Conservation (phyloP, 2,329 filamentous ascomycete genomes). For the Ambrosiella cleistominuta region DNA sequence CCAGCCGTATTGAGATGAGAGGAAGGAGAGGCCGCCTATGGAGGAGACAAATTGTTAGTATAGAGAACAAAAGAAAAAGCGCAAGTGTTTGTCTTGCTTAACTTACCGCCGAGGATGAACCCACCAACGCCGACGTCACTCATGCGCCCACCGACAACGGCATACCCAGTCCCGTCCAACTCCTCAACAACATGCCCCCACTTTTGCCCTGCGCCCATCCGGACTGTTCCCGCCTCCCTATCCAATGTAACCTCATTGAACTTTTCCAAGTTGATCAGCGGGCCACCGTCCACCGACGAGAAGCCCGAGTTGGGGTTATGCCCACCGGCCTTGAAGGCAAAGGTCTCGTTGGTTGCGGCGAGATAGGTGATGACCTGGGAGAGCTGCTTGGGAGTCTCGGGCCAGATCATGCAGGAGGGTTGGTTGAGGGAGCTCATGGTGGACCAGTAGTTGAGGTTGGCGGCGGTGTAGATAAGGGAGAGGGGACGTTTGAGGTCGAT, state of each 20-base stretch:
- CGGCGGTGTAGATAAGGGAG: neutral
- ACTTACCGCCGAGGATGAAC: conserved; percentile 17
- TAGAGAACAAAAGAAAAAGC: neutral
- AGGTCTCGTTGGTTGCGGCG: conserved; percentile 17
- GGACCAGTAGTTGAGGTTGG: conserved; percentile 20
- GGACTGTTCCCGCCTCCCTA: conserved; percentile 19
- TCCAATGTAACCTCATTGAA: conserved; percentile 14
- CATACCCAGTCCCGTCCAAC: conserved; percentile 19
- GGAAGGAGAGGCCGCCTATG: conserved; percentile 14
- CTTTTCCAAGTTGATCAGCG: conserved; percentile 17
- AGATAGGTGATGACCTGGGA: conserved; percentile 13
- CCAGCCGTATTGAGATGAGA: conserved; percentile 22
- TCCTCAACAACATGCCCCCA: conserved; percentile 22
- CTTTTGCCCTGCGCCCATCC: conserved; percentile 27
- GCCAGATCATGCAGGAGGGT: conserved; percentile 17
- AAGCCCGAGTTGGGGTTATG: conserved; percentile 18
- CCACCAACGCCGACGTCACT: conserved; percentile 20
- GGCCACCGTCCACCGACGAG: conserved; percentile 17
- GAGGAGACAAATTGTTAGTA: neutral
- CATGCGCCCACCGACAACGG: conserved; percentile 27
- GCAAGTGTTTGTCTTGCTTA: conserved; percentile 15
- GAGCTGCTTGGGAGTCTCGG: conserved; percentile 15
- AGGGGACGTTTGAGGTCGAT: neutral
- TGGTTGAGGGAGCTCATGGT: conserved; percentile 16
- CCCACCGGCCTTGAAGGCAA: conserved; percentile 24